Evolutionary conservation across 768 basidiomycete genomes (phyloP).

Genomic region (Sporobolomyces phaffii): DNA sequence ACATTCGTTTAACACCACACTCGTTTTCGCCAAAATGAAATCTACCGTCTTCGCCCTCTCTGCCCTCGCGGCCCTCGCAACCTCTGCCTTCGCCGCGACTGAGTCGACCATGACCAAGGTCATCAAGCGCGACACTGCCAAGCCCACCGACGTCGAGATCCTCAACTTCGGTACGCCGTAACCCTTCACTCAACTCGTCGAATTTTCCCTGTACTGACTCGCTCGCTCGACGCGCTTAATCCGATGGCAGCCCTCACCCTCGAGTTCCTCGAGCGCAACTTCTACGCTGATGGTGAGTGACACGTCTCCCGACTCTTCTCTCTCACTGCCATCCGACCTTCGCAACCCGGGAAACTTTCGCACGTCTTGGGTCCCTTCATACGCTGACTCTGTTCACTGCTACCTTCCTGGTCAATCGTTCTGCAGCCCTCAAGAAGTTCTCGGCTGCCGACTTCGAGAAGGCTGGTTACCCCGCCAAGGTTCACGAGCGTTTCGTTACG

Average conservation of each 20-base stretch:
- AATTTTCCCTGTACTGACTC: neutral
- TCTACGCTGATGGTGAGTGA: constrained; percentile 6
- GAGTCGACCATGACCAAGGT: neutral
- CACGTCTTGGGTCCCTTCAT: too few species aligned
- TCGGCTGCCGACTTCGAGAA: constrained; percentile 13
- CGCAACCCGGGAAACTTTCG: too few species aligned
- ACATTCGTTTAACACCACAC: constrained; percentile 14
- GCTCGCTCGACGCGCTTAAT: neutral
- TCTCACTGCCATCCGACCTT: neutral
- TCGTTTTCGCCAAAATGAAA: constrained; percentile 7
- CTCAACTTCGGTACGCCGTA: constrained; percentile 23
- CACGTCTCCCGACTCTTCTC: too few species aligned
- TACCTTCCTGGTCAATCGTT: neutral
- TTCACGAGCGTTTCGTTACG: neutral
- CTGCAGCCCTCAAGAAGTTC: constrained; percentile 24
- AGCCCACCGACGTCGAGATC: constrained; percentile 28
- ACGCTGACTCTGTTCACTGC: neutral
- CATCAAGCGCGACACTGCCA: constrained; percentile 7
- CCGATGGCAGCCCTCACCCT: constrained; percentile 14
- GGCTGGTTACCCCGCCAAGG: constrained; percentile 14
- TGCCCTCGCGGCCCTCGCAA: constrained; percentile 13
- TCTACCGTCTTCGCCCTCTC: constrained; percentile 15
- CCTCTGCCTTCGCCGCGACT: constrained; percentile 12
- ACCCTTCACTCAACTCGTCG: neutral
- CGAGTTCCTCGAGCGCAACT: constrained; percentile 25